Conservation (phyloP, 371 early-diverging fungal species). For the Saksenaea vasiformis region DNA sequence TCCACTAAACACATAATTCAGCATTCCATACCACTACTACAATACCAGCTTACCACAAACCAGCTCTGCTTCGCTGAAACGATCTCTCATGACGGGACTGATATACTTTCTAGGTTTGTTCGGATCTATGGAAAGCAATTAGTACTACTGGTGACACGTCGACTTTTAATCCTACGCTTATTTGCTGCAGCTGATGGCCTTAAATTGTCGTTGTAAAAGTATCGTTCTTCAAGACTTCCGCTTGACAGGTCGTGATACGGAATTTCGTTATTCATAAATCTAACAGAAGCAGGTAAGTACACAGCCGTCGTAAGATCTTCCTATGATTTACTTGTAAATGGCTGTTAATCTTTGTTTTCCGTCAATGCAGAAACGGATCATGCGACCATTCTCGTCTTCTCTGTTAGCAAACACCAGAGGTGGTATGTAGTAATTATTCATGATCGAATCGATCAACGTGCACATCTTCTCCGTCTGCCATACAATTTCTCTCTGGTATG, state of each 20-base stretch:
- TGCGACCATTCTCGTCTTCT: background rate
- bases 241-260: conserved; percentile 23
- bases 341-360: conserved; percentile 45
- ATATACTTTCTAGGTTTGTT: background rate
- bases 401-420: conserved; percentile 32
- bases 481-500: conserved; percentile 41
- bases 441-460: conserved; percentile 34
- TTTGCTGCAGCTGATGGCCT: background rate
- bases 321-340: conserved; percentile 20
- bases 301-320: background rate
- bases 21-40: background rate
- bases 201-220: conserved; percentile 11
- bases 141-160: background rate
- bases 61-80: conserved; percentile 23
- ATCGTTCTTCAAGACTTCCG: conserved; percentile 11
- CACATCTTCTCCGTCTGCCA: conserved; percentile 35
- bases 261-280: conserved; percentile 42
- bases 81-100: conserved; percentile 10
- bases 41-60: conserved; percentile 24
- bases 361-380: conserved; percentile 32
- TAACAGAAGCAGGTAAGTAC: conserved; percentile 1
- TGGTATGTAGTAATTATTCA: conserved; percentile 41
- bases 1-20: conserved; percentile 21
- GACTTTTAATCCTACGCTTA: background rate
- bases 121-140: background rate